Evolutionary conservation across 768 basidiomycete species (phyloP), one percentile per base, ranked within the genome.

Genomic region (Dictyophora rubrovolvata): DNA sequence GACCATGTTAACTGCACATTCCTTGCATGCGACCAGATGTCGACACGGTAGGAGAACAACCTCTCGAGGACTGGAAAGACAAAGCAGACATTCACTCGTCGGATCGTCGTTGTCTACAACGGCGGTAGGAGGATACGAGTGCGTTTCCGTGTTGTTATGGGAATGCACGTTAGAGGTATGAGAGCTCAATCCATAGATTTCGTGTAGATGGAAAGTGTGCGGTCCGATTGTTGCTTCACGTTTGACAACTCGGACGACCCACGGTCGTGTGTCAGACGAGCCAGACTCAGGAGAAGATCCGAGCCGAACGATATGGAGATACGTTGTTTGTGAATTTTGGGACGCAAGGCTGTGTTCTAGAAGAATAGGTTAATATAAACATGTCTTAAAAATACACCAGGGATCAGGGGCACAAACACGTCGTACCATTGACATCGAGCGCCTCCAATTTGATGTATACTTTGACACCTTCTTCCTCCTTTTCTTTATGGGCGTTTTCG

Each of bases 1-100:
- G 53, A 97, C 86, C 93, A 97, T 97, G 68, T 95, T 95, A 55
- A 96, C 72, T 0, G 93, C 93, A 67, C 93, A 97, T 50, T 95
- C 93, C 66, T 89, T 86, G 75, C 93, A 97, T 5, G 93, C 93
- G 60, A 97, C 93, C 33, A 97, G 79, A 72, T 97, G 93, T 51
- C 93, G 76, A 69, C 93, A 97, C 0, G 93, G 93, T 5, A 96
- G 80, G 12, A 97, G 81, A 7, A 97, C 91, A 47, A 97, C 93
- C 67, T 95, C 91, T 52, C 91, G 81, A 1, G 92, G 87, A 0
- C 86, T 84, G 2, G 87, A 89, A 48, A 97, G 80, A 66, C 93
- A 97, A 35, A 97, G 77, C 11, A 97, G 83, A 73, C 93, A 96
- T 68, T 96, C 93, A 48, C 88, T 87, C 18, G 86, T 85, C 20